These are phyloP conservation scores for Flaveria floridana DNA, from an alignment of 140 eudicot genomes.

Conservation along the genomic window DNA sequence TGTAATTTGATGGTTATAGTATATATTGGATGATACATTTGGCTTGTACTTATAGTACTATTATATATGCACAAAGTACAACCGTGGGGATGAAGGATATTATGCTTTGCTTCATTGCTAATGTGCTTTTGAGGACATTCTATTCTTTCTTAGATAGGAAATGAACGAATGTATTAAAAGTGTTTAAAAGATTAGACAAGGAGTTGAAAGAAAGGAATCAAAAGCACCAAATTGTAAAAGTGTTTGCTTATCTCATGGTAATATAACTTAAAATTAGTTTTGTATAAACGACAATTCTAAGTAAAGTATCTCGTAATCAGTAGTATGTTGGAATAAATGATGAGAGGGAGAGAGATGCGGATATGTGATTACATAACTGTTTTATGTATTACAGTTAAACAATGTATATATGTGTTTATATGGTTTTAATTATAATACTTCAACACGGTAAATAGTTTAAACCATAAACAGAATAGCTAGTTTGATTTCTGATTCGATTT, in stretches of 20 bases:
- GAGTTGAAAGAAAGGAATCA: constrained; percentile 20
- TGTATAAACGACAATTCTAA: background rate
- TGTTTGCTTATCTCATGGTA: background rate
- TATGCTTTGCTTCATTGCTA: constrained; percentile 31
- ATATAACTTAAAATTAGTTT: background rate
- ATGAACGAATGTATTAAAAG: constrained; percentile 14
- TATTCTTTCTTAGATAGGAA: constrained; percentile 31
- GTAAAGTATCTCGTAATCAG: no score
- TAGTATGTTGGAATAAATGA: no score
- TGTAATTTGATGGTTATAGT: background rate
- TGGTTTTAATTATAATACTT: background rate
- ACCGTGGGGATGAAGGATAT: background rate
- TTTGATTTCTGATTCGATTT: no score
- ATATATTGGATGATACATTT: background rate
- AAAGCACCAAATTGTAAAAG: background rate
- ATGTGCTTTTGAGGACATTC: constrained; percentile 33
- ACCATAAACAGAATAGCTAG: no score
- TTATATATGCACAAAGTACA: background rate
- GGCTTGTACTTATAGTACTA: background rate
- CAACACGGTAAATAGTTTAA: no score
- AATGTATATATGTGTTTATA: background rate
- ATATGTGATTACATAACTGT: no score
- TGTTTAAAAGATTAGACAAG: constrained; percentile 9
- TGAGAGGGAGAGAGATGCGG: no score
- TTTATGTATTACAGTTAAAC: background rate